These are phyloP conservation scores for Tetradesmus obliquus DNA, from an alignment of 139 green algal genomes.

Conservation along the genomic window DNA sequence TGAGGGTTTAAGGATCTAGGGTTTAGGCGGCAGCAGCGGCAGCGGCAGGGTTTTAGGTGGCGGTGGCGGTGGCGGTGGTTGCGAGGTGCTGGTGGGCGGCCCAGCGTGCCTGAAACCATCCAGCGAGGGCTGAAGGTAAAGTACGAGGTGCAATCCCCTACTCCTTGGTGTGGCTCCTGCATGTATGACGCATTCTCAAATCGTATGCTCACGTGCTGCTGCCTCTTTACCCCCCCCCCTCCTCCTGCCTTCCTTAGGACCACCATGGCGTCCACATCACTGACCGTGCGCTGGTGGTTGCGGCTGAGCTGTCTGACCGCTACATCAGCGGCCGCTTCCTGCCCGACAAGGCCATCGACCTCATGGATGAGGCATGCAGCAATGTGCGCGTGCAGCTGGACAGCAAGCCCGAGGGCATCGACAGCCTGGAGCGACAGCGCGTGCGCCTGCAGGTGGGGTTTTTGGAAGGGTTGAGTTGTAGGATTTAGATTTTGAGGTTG, in stretches of 20 bases:
- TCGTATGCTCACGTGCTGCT: no score
- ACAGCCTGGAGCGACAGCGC: constrained; percentile 81
- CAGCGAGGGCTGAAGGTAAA: no score
- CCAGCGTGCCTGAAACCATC: no score
- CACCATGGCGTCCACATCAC: constrained; percentile 74
- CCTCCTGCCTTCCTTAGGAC: background rate
- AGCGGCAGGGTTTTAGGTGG: no score
- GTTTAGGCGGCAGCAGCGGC: background rate
- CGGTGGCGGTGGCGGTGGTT: no score
- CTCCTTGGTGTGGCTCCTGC: no score
- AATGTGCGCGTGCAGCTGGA: constrained; percentile 68
- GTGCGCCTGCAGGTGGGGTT: constrained; percentile 69
- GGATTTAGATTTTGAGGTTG: constrained; percentile 15
- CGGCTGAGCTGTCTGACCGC: constrained; percentile 67
- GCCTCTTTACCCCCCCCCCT: background rate
- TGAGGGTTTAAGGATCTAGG: constrained; percentile 22
- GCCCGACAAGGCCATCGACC: constrained; percentile 82
- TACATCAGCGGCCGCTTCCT: constrained; percentile 84
- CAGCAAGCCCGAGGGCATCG: constrained; percentile 85
- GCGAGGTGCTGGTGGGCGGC: no score
- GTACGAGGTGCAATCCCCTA: no score
- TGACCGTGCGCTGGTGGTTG: constrained; percentile 71
- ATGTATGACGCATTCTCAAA: no score
- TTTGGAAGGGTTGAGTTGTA: background rate
- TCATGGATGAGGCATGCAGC: constrained; percentile 70